Conservation (phyloP, 2,329 filamentous ascomycete species). For the Tolypocladium paradoxum region DNA sequence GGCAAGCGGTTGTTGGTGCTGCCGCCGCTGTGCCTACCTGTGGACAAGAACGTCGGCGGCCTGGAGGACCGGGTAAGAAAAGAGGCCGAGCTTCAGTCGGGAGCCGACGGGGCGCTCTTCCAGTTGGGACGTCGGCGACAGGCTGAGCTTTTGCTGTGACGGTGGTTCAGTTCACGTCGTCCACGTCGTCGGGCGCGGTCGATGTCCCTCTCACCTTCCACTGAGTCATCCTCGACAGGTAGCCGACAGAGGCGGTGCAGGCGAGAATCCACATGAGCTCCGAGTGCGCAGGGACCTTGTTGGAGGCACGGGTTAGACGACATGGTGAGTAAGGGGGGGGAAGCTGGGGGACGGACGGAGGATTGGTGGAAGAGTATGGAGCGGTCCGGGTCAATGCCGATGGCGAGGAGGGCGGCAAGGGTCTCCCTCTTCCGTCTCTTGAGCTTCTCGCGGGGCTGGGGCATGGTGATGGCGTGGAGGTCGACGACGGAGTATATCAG, state of each 20-base stretch:
- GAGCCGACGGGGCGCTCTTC: constrained; percentile 49
- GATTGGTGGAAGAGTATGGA: constrained; percentile 78
- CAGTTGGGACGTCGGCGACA: constrained; percentile 46
- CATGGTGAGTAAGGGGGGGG: not conserved
- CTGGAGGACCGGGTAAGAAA: constrained; percentile 92
- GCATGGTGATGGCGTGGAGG: constrained; percentile 80
- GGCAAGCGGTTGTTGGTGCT: not conserved
- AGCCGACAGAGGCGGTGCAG: constrained; percentile 83
- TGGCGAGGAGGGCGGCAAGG: constrained; percentile 69
- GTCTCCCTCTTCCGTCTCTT: constrained; percentile 58
- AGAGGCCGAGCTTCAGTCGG: constrained; percentile 71
- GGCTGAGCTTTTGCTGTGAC: constrained; percentile 58
- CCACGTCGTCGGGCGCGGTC: not conserved
- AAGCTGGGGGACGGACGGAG: constrained; percentile 37
- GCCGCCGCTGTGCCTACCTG: constrained; percentile 32
- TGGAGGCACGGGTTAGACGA: not conserved
- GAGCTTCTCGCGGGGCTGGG: constrained; percentile 53
- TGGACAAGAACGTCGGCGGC: constrained; percentile 91
- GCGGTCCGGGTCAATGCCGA: constrained; percentile 70
- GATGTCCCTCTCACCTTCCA: constrained; percentile 66
- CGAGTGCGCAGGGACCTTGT: constrained; percentile 62
- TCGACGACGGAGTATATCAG: constrained; percentile 85
- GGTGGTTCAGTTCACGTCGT: not conserved
- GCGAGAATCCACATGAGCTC: constrained; percentile 97
- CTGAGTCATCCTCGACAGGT: constrained; percentile 96